Base-by-base conservation (phyloP, 208 protist genomes). In the Trypanosoma rangeli region DNA sequence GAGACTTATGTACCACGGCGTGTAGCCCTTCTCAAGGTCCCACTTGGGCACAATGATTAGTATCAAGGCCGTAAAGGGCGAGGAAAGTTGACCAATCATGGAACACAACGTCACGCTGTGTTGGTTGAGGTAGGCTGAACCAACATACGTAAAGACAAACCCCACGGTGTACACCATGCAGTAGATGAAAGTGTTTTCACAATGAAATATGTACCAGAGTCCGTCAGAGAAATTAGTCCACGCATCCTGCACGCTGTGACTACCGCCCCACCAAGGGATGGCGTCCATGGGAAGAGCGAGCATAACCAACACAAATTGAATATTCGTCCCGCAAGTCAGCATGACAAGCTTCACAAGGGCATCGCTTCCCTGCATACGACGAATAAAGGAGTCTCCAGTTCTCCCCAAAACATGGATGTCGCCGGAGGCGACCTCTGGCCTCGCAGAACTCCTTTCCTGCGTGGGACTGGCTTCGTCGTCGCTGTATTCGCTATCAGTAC, bases 261-360 rank as follows among this genome's bases (percentile, higher is more conserved):
- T 93, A 66, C 82, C 84, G 15, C 90, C 87, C 79, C 79, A 93
- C 83, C 83, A 92, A 68, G 86, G 84, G 62, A 95, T 70, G 53
- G 85, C 85, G 62, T 95, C 90, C 16, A 82, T 85, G 10, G 90
- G 90, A 58, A 95, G 84, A 55, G 92, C 72, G 8, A 65, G 29
- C 24, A 93, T 65, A 50, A 83, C 87, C 28, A 91, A 78, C 55
- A 79, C 70, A 67, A 89, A 67, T 77, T 93, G 86, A 16, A 87
- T 58, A 26, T 69, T 76, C 26, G 85, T 92, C 64, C 85, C 87
- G 5, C 67, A 76, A 0, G 85, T 71, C 46, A 95, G 67, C 89
- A 95, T 92, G 20, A 95, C 74, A 48, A 92, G 73, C 76, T 95
- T 95, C 8, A 95, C 89, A 39, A 81, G 78, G 46, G 85, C 89